Evolutionary conservation across 768 basidiomycete species (phyloP), one percentile per base, ranked within the genome.

Genomic region (Clavulina sp.): DNA sequence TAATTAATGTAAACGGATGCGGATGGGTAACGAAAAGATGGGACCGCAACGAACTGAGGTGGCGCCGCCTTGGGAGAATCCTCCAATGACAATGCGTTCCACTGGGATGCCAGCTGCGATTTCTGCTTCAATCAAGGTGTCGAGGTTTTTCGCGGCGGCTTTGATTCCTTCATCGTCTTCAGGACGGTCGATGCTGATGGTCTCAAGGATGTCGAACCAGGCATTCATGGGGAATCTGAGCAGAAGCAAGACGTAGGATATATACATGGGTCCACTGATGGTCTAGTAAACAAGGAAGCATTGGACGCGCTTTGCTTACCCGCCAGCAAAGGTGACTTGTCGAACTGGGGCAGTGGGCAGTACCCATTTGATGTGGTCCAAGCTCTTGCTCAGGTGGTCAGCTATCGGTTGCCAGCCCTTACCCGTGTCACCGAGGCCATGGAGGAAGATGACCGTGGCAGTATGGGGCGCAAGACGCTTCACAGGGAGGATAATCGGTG

Each of bases 111-210:
- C 84, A 5, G 71, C 69, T 46, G 78, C 76, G 19, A 91, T 69
- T 64, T 96, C 91, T 2, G 72, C 69, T 9, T 75, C 69, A 60
- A 97, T 79, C 57, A 92, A 67, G 53, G 73, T 65, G 59, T 79
- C 79, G 58, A 93, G 69, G 26, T 70, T 63, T 28, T 69, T 65
- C 5, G 75, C 73, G 30, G 82, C 77, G 29, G 73, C 62, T 30
- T 82, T 69, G 76, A 95, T 83, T 40, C 84, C 85, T 9, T 57
- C 54, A 60, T 84, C 78, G 62, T 95, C 92, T 64, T 93, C 88
- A 28, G 26, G 26, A 13, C 13, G 26, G 26, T 46, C 9, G 26
- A 46, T 46, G 13, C 13, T 28, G 24, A 13, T 13, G 43, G 43
- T 13, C 16, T 26, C 16, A 24, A 46, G 9, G 9, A 24, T 13